These are phyloP conservation scores for Aspergillus felis DNA, from an alignment of 2,329 filamentous ascomycete species.

Conservation along the genomic window DNA sequence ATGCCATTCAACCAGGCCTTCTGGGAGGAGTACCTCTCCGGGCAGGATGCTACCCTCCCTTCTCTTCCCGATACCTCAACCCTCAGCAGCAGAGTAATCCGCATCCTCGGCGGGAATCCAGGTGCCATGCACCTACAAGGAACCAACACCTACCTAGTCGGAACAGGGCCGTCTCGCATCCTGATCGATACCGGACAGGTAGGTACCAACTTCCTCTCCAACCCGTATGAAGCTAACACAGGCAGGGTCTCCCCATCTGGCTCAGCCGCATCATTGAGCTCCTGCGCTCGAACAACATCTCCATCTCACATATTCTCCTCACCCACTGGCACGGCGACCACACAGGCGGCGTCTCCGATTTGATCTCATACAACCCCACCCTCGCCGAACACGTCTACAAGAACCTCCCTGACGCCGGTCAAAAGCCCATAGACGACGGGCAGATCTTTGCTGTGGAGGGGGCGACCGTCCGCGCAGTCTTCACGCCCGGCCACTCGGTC, in stretches of 20 bases:
- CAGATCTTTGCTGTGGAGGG: conserved; percentile 38
- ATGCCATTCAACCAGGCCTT: conserved; percentile 8
- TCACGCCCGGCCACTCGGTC: conserved; percentile 64
- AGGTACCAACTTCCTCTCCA: no score
- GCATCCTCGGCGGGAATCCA: conserved; percentile 42
- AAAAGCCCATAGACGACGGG: conserved; percentile 35
- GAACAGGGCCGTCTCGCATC: conserved; percentile 27
- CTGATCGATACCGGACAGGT: conserved; percentile 31
- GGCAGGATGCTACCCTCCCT: conserved; percentile 25
- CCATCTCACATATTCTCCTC: conserved; percentile 41
- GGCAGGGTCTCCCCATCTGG: conserved; percentile 32
- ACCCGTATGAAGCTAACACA: conserved; percentile 24
- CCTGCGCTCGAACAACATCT: conserved; percentile 25
- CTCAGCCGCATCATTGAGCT: conserved; percentile 30
- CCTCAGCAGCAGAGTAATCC: conserved; percentile 37
- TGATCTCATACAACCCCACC: conserved; percentile 29
- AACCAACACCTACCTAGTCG: conserved; percentile 38
- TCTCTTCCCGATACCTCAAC: conserved; percentile 34
- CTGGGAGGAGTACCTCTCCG: conserved; percentile 12
- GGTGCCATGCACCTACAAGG: conserved; percentile 40
- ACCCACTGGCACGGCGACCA: conserved; percentile 47
- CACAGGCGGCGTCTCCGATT: conserved; percentile 40
- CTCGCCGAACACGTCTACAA: conserved; percentile 34
- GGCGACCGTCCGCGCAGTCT: conserved; percentile 37
- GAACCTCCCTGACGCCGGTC: conserved; percentile 25